These are phyloP conservation scores for Paralagenidium karlingii DNA, from an alignment of 352 stramenopile genomes.

Conservation along the genomic window DNA sequence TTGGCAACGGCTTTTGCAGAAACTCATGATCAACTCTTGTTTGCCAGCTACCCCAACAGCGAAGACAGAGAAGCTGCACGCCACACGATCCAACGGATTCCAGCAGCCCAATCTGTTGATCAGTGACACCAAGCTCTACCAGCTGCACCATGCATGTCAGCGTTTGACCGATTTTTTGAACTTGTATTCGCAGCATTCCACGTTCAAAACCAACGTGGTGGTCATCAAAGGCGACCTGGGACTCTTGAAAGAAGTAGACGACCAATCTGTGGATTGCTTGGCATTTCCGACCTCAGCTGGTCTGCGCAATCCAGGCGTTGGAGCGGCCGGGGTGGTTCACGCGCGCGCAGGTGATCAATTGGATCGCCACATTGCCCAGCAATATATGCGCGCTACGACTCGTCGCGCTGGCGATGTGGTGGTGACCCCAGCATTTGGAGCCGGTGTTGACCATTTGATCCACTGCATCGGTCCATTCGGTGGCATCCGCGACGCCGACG, in stretches of 20 bases:
- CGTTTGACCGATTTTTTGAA: constrained; percentile 25
- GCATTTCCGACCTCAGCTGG: constrained; percentile 33
- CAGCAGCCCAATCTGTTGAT: too few species aligned
- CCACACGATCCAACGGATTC: too few species aligned
- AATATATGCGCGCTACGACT: neutral
- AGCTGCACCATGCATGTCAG: constrained; percentile 7
- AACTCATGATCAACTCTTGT: too few species aligned
- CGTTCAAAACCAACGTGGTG: too few species aligned
- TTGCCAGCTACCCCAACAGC: too few species aligned
- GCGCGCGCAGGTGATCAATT: constrained; percentile 22
- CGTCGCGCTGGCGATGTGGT: constrained; percentile 10
- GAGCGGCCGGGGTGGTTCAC: constrained; percentile 33
- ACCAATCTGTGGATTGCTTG: constrained; percentile 31
- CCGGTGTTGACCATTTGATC: constrained; percentile 28
- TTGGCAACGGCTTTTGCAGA: constrained; percentile 11
- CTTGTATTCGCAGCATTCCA: too few species aligned
- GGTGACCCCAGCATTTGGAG: constrained; percentile 26
- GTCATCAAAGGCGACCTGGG: constrained; percentile 35
- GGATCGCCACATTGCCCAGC: constrained; percentile 1
- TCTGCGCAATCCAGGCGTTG: constrained; percentile 22
- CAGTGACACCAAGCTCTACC: too few species aligned
- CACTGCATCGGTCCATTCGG: constrained; percentile 32
- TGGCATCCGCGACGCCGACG: neutral
- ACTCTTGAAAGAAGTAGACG: constrained; percentile 13
- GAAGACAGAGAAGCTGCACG: too few species aligned